Evolutionary conservation across 2,329 filamentous ascomycete species (phyloP), one percentile per base, ranked within the genome.

Genomic region (Microdochium paspali): DNA sequence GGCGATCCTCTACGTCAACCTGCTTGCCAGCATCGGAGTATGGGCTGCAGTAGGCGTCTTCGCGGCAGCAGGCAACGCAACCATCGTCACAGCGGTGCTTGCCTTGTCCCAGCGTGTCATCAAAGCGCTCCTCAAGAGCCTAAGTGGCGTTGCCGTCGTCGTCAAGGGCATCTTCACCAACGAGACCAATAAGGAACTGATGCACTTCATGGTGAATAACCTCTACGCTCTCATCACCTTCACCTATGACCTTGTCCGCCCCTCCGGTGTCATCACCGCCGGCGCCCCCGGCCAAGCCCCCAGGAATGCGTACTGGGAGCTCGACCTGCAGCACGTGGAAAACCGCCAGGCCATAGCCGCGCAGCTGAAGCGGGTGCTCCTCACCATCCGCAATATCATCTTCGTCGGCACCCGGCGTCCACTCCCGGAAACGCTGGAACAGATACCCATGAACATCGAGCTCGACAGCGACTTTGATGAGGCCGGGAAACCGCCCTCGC

Each of bases 161-260:
- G 35, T 40, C 35, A 40, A 40, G 35, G 23, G 35, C 35, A 40
- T 40, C 35, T 40, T 40, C 35, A 40, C 35, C 35, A 40, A 40
- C 35, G 35, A 40, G 35, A 40, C 35, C 15, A 40, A 20, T 20
- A n/a, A n/a, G 35, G 15, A 21, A 18, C 18, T 40, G 6, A 40
- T 40, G 10, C 35, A 20, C 9, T 40, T 21, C 18, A 20, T 40
- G 15, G 35, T 40, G 15, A 21, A 40, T 20, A n/a, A 40, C 18
- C 18, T 40, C 4, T 40, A 40, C 12, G 35, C 20, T 3, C 10
- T 40, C 3, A 3, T 40, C 35, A 40, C 35, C 15, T 40, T 40
- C 35, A 21, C 18, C 13, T 40, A 21, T 20, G 35, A 40, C 18
- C 35, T 40, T 5, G 23, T 40, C 35, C 35, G 35, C 6, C 35